Evolutionary conservation across 2,329 filamentous ascomycete species (phyloP).

Genomic region (Hypoxylon sp.): DNA sequence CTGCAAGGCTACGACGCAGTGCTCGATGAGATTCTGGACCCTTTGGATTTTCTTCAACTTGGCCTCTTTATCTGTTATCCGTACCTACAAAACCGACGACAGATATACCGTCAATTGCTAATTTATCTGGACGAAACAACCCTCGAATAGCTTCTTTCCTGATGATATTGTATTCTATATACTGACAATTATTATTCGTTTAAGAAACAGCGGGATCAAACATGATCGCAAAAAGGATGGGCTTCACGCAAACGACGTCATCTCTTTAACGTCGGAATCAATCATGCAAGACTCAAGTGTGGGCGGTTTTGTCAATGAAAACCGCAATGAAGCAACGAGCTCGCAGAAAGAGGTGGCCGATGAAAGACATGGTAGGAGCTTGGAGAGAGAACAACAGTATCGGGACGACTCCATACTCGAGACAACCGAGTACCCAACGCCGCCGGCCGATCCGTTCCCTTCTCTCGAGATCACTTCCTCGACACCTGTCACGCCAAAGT

Average conservation of each 20-base stretch:
- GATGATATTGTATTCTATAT: slow-evolving; percentile 1
- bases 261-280: slow-evolving; percentile 36
- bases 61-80: slow-evolving; percentile 27
- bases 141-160: neutral
- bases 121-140: neutral
- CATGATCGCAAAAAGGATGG: slow-evolving; percentile 32
- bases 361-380: slow-evolving; percentile 45
- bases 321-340: neutral
- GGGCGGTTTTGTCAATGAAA: slow-evolving; percentile 10
- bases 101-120: slow-evolving; percentile 4
- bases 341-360: slow-evolving; percentile 21
- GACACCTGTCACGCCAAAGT: slow-evolving; percentile 39
- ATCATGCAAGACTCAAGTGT: slow-evolving; percentile 23
- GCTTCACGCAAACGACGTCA: slow-evolving; percentile 24
- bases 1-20: slow-evolving; percentile 26
- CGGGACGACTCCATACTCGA: slow-evolving; percentile 27
- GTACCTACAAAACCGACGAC: slow-evolving; percentile 9
- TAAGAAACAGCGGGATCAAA: slow-evolving; percentile 2
- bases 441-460: slow-evolving; percentile 46
- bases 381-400: slow-evolving; percentile 36
- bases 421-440: slow-evolving; percentile 34
- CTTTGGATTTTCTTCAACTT: slow-evolving; percentile 30
- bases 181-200: slow-evolving; percentile 1
- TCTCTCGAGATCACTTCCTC: slow-evolving; percentile 46
- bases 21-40: slow-evolving; percentile 33